Conservation (phyloP, 176 grass and related monocot genomes). For the Coix lacrymajobi region DNA sequence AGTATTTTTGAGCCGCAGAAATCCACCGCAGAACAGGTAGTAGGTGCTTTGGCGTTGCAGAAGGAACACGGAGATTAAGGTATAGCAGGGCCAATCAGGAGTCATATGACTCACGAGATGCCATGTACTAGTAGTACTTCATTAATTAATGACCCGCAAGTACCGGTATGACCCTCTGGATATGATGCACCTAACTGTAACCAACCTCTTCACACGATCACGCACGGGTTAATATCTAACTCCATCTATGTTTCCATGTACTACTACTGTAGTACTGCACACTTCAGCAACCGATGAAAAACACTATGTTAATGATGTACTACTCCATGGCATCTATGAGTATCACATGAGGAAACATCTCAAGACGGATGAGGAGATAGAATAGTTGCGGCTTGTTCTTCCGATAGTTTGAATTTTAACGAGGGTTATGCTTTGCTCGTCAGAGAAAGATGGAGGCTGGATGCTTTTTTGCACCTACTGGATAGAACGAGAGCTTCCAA, state of each 20-base stretch:
- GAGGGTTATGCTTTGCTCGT: background rate
- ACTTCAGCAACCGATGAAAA: background rate
- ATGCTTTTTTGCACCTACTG: background rate
- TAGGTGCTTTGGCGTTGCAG: too few relatives aligned
- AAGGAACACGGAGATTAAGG: background rate
- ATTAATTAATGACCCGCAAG: background rate
- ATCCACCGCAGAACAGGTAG: too few relatives aligned
- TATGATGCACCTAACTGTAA: slow-evolving; percentile 10
- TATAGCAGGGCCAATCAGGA: background rate
- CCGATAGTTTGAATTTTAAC: background rate
- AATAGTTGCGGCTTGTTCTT: too few relatives aligned
- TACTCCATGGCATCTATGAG: background rate
- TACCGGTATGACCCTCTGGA: slow-evolving; percentile 15
- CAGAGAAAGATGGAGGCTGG: background rate
- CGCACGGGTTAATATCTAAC: slow-evolving; percentile 11
- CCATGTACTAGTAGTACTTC: background rate
- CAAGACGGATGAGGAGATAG: background rate
- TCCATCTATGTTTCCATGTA: background rate
- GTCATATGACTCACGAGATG: background rate
- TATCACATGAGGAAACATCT: background rate
- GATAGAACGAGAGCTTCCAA: background rate
- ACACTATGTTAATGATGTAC: background rate
- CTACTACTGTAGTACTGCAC: background rate
- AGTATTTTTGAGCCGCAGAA: too few relatives aligned
- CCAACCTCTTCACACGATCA: slow-evolving; percentile 1